Evolutionary conservation across 2,329 filamentous ascomycete species (phyloP), one percentile per base, ranked within the genome.

Genomic region (Pseudogymnoascus sp.): DNA sequence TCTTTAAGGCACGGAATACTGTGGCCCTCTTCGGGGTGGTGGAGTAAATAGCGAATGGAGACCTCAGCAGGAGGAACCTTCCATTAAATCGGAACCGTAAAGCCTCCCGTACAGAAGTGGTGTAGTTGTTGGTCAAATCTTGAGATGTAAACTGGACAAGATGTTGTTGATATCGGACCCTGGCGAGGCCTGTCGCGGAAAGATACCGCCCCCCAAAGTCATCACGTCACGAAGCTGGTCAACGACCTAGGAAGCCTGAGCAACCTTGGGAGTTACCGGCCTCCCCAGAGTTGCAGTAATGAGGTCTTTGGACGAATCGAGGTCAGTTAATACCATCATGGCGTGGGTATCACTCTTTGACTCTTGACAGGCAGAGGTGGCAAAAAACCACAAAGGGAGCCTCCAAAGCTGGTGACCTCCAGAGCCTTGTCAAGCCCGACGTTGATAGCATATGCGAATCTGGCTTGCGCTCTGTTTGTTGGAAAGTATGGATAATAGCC

Each of bases 381-480:
- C 76, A 82, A 67, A 76, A 79, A 66, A 84, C 86, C 35, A 79
- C 83, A 68, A 76, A 74, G 65, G 76, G 83, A 68, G 79, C 80
- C 65, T 75, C 77, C 59, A 81, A 78, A 67, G 74, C 88, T 61
- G 74, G 75, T n/a, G 80, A 84, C 62, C 75, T 91, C 60, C 84
- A 82, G 72, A 77, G 77, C 64, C 82, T 83, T n/a, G 79, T 89
- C 58, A 82, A 79, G 71, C 74, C 84, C 67, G 80, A 81, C 15
- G 72, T 79, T 13, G 72, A 72, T 9, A 88, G 81, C 67, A 83
- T 86, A 56, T 90, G 87, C 70, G 75, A 84, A 59, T 77, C 84
- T 52, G 90, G 90, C 12, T 82, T 91, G 64, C 84, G 92, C 60
- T 96, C 92, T 2, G 81, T 95, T 35, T 95, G 88, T 73, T 97